Conservation (phyloP, 768 basidiomycete species). For the Heimioporus sp. region DNA sequence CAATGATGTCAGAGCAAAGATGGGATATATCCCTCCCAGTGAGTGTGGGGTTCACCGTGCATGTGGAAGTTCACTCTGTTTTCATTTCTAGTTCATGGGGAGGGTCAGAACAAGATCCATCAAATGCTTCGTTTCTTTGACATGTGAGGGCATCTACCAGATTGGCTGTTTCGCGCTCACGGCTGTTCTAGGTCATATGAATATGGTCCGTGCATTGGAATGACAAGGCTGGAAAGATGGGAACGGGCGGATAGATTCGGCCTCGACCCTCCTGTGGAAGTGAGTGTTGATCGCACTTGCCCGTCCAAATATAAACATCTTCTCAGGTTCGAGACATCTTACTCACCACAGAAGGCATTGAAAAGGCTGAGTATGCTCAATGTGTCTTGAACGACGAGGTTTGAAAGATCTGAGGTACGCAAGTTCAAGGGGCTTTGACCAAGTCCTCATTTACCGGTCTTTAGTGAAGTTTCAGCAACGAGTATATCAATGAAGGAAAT, state of each 20-base stretch:
- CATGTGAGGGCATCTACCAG: conserved; percentile 42
- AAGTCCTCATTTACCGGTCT: too few relatives aligned
- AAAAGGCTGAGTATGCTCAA: conserved; percentile 52
- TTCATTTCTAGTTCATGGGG: conserved; percentile 54
- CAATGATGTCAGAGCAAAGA: conserved; percentile 45
- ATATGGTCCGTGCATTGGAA: conserved; percentile 78
- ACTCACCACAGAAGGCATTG: conserved; percentile 59
- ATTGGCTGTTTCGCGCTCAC: conserved; percentile 1
- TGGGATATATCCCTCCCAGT: conserved; percentile 61
- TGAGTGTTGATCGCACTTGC: conserved; percentile 28
- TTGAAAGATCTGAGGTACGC: conserved; percentile 7
- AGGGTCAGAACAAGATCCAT: conserved; percentile 60
- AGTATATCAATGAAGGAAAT: not conserved
- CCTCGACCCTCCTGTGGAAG: conserved; percentile 77
- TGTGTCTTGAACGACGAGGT: conserved; percentile 56
- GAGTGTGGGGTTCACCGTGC: conserved; percentile 27
- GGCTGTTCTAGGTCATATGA: conserved; percentile 57
- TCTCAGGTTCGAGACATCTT: conserved; percentile 77
- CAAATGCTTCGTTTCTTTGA: conserved; percentile 81
- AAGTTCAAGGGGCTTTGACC: not conserved
- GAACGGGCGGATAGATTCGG: conserved; percentile 78
- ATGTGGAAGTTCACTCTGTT: not conserved
- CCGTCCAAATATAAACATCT: not conserved
- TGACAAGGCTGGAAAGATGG: conserved; percentile 86
- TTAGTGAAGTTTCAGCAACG: not conserved